A percentile compares a stretch with the other conserved stretches of the same genome.
phyloP scores from a whole-genome alignment of 1,284 basidiomycete species.

The Vanrija pseudolonga region DNA sequence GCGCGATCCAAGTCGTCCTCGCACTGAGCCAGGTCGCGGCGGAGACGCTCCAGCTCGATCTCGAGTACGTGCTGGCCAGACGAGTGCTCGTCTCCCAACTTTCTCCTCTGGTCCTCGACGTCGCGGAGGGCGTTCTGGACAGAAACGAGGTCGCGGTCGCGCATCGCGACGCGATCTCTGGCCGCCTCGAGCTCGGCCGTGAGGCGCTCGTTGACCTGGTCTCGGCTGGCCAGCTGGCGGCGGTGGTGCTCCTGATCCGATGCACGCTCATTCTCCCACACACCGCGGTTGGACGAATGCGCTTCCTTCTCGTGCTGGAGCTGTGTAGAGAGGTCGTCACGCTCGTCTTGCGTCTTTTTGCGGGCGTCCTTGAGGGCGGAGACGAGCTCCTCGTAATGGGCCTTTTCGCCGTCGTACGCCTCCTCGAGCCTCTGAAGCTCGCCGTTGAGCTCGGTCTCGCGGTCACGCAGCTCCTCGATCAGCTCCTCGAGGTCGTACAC shows the following conservation, averaged over 20 bases:
- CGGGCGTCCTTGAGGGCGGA: conserved; percentile 72
- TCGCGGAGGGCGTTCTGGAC: conserved; percentile 69
- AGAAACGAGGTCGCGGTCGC: conserved; percentile 61
- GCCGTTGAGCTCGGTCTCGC: conserved; percentile 56
- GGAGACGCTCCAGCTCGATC: conserved; percentile 82
- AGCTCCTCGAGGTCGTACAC: conserved; percentile 54
- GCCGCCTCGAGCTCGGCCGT: conserved; percentile 47
- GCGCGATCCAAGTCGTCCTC: conserved; percentile 76
- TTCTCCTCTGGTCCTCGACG: conserved; percentile 55
- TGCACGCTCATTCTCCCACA: conserved; percentile 47
- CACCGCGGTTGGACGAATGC: conserved; percentile 35
- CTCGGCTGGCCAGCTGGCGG: conserved; percentile 47
- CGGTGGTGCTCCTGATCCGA: conserved; percentile 49
- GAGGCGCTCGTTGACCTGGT: conserved; percentile 42
- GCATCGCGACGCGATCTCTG: conserved; percentile 48
- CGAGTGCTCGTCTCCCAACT: conserved; percentile 73
- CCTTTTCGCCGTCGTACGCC: conserved; percentile 51
- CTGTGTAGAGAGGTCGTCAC: conserved; percentile 66
- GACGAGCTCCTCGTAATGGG: conserved; percentile 66
- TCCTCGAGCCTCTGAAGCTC: conserved; percentile 53
- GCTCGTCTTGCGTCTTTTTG: conserved; percentile 47
- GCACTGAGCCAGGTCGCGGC: conserved; percentile 73
- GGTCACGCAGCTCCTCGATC: conserved; percentile 57
- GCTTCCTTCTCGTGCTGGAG: conserved; percentile 55
- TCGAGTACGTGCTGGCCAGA: conserved; percentile 82